These are phyloP conservation scores for Xylaria polymorpha DNA, from an alignment of 2,329 filamentous ascomycete genomes.

Conservation along the genomic window DNA sequence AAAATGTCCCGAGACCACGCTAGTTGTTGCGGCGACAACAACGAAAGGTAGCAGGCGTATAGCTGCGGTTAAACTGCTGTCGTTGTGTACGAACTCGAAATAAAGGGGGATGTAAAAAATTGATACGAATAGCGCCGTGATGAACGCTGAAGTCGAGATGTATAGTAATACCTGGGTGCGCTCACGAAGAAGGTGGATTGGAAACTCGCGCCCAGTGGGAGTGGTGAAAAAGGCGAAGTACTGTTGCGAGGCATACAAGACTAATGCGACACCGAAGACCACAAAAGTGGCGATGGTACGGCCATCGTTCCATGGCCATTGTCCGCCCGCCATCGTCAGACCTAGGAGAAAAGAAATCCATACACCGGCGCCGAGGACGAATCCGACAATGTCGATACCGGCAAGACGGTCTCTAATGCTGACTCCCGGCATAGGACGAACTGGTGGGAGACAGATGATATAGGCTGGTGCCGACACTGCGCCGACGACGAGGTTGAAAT, in stretches of 20 bases:
- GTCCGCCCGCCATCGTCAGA: conserved; percentile 48
- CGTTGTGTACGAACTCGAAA: conserved; percentile 61
- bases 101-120: conserved; percentile 64
- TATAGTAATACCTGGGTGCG: conserved; percentile 57
- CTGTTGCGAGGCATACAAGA: conserved; percentile 59
- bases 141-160: conserved; percentile 50
- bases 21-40: conserved; percentile 39
- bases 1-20: conserved; percentile 51
- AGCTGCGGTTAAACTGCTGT: conserved; percentile 54
- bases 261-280: conserved; percentile 55
- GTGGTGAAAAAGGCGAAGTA: conserved; percentile 54
- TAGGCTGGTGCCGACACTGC: conserved; percentile 51
- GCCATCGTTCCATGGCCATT: conserved; percentile 60
- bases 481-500: conserved; percentile 66
- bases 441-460: conserved; percentile 48
- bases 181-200: conserved; percentile 55
- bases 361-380: conserved; percentile 54
- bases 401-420: conserved; percentile 39
- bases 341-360: neutral
- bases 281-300: conserved; percentile 60
- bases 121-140: conserved; percentile 51
- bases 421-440: conserved; percentile 48
- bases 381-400: conserved; percentile 58
- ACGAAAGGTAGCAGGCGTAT: conserved; percentile 57
- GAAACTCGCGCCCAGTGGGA: conserved; percentile 44